Evolutionary conservation across 2,329 filamentous ascomycete genomes (phyloP).

Genomic region (Xylaria digitata): DNA sequence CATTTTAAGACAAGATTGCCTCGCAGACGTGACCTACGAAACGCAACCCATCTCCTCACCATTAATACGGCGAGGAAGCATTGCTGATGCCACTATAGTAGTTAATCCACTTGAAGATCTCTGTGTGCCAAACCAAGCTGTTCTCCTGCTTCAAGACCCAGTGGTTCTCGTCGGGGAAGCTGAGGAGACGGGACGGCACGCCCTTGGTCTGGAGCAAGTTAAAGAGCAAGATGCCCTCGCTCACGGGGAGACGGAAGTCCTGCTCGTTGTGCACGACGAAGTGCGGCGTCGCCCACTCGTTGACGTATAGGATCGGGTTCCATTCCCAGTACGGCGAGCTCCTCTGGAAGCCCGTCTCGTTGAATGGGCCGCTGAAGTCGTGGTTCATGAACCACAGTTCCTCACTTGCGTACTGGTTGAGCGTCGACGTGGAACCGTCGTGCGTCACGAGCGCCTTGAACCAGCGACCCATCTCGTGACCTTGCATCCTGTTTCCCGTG

Average conservation of each 20-base stretch:
- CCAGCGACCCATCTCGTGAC: constrained; percentile 63
- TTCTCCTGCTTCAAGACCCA: constrained; percentile 79
- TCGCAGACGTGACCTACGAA: constrained; percentile 9
- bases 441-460: constrained; percentile 69
- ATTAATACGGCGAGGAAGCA: constrained; percentile 46
- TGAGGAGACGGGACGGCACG: constrained; percentile 73
- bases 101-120: constrained; percentile 76
- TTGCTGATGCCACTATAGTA: constrained; percentile 56
- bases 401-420: constrained; percentile 51
- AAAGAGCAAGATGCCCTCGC: constrained; percentile 75
- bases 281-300: constrained; percentile 75
- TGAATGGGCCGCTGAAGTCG: constrained; percentile 62
- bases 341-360: constrained; percentile 53
- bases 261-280: constrained; percentile 76
- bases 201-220: constrained; percentile 74
- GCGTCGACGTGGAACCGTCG: constrained; percentile 57
- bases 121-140: constrained; percentile 73
- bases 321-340: constrained; percentile 59
- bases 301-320: constrained; percentile 59
- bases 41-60: background rate
- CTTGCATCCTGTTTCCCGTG: constrained; percentile 58
- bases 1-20: constrained; percentile 10
- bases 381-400: constrained; percentile 54
- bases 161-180: constrained; percentile 79
- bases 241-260: constrained; percentile 74